Percentiles rank a stretch among this genome's conserved stretches.
These are phyloP conservation scores for Collybiopsis confluens DNA, from an alignment of 768 basidiomycete genomes.

Conservation along the genomic window DNA sequence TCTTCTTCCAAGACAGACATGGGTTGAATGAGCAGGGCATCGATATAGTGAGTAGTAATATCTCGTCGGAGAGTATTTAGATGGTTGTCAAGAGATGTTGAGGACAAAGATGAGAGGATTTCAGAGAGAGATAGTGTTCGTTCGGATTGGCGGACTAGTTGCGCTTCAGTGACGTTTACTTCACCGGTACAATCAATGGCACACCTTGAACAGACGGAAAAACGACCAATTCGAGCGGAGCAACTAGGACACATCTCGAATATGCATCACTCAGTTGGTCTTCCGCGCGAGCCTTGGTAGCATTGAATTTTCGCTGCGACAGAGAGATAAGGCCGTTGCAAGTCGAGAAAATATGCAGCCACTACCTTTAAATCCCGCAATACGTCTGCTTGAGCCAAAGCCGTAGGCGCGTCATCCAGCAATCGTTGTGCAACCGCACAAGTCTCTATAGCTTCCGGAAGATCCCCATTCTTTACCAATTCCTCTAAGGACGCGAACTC, in stretches of 20 bases:
- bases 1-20: constrained; percentile 35
- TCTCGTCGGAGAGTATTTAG: constrained; percentile 65
- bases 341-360: constrained; percentile 6
- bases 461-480: constrained; percentile 51
- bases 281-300: constrained; percentile 54
- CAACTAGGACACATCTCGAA: constrained; percentile 50
- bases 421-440: constrained; percentile 37
- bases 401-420: constrained; percentile 43
- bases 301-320: constrained; percentile 57
- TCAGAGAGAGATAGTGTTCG: constrained; percentile 46
- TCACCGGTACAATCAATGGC: constrained; percentile 6
- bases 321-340: constrained; percentile 6
- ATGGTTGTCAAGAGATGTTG: constrained; percentile 48
- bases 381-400: constrained; percentile 49
- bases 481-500: constrained; percentile 40
- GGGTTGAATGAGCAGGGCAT: constrained; percentile 52
- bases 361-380: constrained; percentile 55
- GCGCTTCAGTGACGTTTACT: background rate
- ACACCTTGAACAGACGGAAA: constrained; percentile 45
- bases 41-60: constrained; percentile 54
- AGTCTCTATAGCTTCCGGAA: constrained; percentile 58
- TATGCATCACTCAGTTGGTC: constrained; percentile 74
- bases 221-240: constrained; percentile 46
- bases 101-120: constrained; percentile 56
- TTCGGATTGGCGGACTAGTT: constrained; percentile 55